Conservation (phyloP, 1,284 basidiomycete species). For the Tilletia setariae region DNA sequence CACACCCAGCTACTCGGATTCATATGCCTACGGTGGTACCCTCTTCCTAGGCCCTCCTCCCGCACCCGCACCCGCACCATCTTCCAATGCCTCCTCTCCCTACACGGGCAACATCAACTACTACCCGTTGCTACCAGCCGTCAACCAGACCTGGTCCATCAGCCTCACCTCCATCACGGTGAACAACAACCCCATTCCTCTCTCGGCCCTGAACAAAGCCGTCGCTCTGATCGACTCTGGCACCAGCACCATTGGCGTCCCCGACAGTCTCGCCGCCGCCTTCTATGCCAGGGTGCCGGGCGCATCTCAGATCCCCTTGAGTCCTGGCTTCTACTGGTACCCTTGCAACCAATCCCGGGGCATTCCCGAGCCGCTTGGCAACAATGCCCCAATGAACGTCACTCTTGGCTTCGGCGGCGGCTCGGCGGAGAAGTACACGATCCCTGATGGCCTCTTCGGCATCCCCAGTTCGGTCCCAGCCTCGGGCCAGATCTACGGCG, state of each 20-base stretch:
- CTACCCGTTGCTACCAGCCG: not conserved
- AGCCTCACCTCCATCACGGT: not conserved
- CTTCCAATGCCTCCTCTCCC: not conserved
- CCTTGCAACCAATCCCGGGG: not conserved
- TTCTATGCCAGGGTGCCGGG: not conserved
- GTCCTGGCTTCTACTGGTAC: conserved; percentile 10
- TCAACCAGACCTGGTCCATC: not conserved
- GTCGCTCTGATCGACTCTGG: conserved; percentile 2
- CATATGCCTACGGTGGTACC: not conserved
- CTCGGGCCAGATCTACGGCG: not conserved
- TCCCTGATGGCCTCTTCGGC: conserved; percentile 1
- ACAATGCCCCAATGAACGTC: not conserved
- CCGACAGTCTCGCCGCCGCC: conserved; percentile 1
- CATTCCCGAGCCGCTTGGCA: not conserved
- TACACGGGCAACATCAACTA: conserved; percentile 9
- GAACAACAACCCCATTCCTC: not conserved
- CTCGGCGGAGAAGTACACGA: not conserved
- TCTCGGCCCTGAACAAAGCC: not conserved
- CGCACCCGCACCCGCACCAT: not conserved
- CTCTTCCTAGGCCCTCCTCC: conserved; percentile 9
- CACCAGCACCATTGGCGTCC: not conserved
- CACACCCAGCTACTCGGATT: not conserved
- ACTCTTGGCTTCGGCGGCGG: not conserved
- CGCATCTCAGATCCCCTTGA: not conserved
- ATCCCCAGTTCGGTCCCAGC: not conserved